Evolutionary conservation across 495 filamentous ascomycete species (phyloP).

Genomic region (Neurospora sp.): DNA sequence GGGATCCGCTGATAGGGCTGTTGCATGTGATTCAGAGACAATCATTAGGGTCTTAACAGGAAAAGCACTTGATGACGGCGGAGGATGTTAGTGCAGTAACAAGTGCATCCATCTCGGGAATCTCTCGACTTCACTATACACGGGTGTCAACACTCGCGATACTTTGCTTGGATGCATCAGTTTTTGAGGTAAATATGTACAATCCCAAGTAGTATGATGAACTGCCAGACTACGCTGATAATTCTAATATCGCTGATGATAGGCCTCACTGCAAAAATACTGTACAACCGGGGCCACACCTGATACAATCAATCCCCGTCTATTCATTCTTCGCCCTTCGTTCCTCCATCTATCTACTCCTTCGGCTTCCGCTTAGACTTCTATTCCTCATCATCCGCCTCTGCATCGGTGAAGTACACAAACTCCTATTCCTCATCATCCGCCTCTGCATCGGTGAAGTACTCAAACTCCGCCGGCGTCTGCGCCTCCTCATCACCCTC

Average conservation of each 20-base stretch:
- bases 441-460: constrained; percentile 65
- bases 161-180: background rate
- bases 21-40: background rate
- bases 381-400: constrained; percentile 43
- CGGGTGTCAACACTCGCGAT: background rate
- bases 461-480: constrained; percentile 73
- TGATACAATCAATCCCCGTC: background rate
- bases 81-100: no score
- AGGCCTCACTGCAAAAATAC: background rate
- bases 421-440: constrained; percentile 55
- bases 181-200: background rate
- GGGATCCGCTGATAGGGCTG: background rate
- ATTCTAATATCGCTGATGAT: background rate
- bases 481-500: constrained; percentile 76
- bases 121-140: no score
- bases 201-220: background rate
- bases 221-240: background rate
- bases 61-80: no score
- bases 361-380: background rate
- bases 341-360: background rate
- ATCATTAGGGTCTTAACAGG: background rate
- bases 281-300: background rate
- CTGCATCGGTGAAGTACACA: constrained; percentile 71
- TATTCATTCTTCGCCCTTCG: background rate
- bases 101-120: no score